These are phyloP conservation scores for Arachis stenosperma DNA, from an alignment of 306 rosid genomes.

Conservation along the genomic window DNA sequence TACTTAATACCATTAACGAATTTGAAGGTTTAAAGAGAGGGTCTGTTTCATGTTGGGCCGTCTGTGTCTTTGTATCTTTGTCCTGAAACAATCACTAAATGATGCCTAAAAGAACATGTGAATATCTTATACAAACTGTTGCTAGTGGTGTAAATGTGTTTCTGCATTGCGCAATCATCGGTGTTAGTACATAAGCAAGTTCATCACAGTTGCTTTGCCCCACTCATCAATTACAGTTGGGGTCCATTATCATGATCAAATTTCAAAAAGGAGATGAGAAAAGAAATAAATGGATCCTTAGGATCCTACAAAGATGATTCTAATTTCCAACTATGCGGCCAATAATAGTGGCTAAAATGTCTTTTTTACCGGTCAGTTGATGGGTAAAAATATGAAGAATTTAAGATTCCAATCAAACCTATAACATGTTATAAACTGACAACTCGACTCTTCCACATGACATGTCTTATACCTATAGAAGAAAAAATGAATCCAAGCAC, in stretches of 20 bases:
- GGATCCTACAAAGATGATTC: slow-evolving; percentile 42
- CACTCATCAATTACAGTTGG: slow-evolving; percentile 8
- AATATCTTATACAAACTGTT: background rate
- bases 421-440: background rate
- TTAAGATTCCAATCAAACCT: slow-evolving; percentile 8
- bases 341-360: background rate
- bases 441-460: slow-evolving; percentile 33
- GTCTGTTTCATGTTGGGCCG: too few relatives aligned
- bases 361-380: slow-evolving; percentile 20
- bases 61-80: too few relatives aligned
- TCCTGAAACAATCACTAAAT: too few relatives aligned
- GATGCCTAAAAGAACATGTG: background rate
- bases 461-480: background rate
- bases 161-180: slow-evolving; percentile 6
- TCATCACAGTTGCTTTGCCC: slow-evolving; percentile 18
- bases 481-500: slow-evolving; percentile 26
- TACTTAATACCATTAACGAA: background rate
- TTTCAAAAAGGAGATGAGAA: slow-evolving; percentile 30
- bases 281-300: slow-evolving; percentile 38
- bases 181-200: slow-evolving; percentile 3
- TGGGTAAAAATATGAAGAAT: slow-evolving; percentile 30
- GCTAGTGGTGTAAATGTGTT: slow-evolving; percentile 4
- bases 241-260: slow-evolving; percentile 41
- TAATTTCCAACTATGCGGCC: slow-evolving; percentile 28
- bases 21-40: background rate